A percentile compares a stretch with the other conserved stretches of the same genome.
phyloP scores from a whole-genome alignment of 2,329 filamentous ascomycete species.

The Diaporthe destruens region DNA sequence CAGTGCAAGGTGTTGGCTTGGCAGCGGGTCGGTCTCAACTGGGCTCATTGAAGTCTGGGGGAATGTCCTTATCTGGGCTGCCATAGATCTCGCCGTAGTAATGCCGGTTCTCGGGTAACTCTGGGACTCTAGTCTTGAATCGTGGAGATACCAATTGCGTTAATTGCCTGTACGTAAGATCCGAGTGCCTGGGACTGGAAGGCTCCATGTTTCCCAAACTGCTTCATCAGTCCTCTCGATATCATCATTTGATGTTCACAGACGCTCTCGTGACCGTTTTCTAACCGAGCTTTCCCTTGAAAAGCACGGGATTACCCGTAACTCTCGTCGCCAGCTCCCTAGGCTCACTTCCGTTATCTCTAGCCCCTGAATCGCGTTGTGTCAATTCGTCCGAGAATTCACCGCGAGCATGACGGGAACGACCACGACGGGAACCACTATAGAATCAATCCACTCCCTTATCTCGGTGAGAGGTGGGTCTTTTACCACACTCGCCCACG shows the following conservation, averaged over 20 bases:
- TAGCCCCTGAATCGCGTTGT: conserved; percentile 31
- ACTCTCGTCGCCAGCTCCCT: neutral
- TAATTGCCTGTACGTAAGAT: conserved; percentile 30
- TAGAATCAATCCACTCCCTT: conserved; percentile 28
- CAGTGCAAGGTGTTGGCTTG: neutral
- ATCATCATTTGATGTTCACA: neutral
- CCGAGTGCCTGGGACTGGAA: conserved; percentile 17
- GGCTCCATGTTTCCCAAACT: conserved; percentile 2
- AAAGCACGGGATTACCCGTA: conserved; percentile 2
- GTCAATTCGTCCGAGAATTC: conserved; percentile 30
- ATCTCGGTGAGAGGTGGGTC: conserved; percentile 33
- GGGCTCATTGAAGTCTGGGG: conserved; percentile 27
- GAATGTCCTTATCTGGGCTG: conserved; percentile 33
- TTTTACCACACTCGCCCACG: conserved; percentile 29
- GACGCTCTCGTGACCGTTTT: conserved; percentile 7
- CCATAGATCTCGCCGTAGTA: conserved; percentile 30
- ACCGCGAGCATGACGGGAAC: neutral
- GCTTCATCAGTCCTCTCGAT: neutral
- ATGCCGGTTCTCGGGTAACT: conserved; percentile 31
- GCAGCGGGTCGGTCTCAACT: conserved; percentile 22
- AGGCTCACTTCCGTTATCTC: conserved; percentile 19
- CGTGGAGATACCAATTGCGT: conserved; percentile 30
- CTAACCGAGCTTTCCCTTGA: neutral
- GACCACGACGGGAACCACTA: neutral
- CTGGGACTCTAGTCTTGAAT: conserved; percentile 28